Evolutionary conservation across 495 filamentous ascomycete genomes (phyloP).

Genomic region (Staphylotrichum tortipilum): DNA sequence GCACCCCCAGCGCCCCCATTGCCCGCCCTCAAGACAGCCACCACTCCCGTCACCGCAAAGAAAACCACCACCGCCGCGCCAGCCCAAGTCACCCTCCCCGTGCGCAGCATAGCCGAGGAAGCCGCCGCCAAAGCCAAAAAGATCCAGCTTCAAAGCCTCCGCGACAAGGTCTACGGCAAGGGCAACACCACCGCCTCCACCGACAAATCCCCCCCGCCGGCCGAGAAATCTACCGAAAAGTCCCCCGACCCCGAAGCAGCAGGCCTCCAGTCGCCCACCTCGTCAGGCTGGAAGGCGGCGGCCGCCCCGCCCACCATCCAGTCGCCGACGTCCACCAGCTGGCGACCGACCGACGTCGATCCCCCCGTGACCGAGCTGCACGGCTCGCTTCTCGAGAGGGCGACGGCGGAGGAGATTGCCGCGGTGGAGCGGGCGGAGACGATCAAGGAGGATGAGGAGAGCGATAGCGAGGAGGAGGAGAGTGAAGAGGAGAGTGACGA

Average conservation of each 20-base stretch:
- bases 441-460: constrained; percentile 28
- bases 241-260: neutral
- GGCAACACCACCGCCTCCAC: constrained; percentile 6
- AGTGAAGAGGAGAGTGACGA: constrained; percentile 20
- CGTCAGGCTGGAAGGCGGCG: constrained; percentile 24
- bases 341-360: constrained; percentile 35
- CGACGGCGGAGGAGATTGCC: constrained; percentile 29
- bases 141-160: constrained; percentile 33
- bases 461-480: constrained; percentile 19
- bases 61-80: constrained; percentile 8
- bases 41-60: too few relatives aligned
- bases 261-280: constrained; percentile 32
- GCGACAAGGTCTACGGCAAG: constrained; percentile 31
- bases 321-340: constrained; percentile 36
- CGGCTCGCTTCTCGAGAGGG: constrained; percentile 23
- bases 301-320: constrained; percentile 22
- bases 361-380: constrained; percentile 24
- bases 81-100: constrained; percentile 34
- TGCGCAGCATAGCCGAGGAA: constrained; percentile 59
- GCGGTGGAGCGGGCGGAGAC: constrained; percentile 31
- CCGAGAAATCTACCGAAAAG: neutral
- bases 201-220: neutral
- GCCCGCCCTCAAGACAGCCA: constrained; percentile 6
- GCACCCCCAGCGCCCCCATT: constrained; percentile 11
- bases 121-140: constrained; percentile 58